Base-by-base conservation (phyloP, 176 grass and related monocot species). In the Eremochloa ophiuroides region DNA sequence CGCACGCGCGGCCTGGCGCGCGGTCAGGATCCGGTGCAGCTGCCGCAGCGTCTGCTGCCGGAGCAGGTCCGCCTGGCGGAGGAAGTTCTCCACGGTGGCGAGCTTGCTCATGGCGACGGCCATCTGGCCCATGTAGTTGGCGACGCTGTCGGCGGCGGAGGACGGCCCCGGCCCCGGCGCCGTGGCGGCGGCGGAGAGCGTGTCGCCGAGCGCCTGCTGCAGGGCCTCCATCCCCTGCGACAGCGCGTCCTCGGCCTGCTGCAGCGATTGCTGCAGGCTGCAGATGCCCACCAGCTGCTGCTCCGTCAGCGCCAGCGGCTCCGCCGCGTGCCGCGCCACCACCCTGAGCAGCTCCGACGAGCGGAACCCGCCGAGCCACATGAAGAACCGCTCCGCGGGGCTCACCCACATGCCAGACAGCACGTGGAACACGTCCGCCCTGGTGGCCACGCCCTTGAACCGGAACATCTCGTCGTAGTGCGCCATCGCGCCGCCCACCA, bases 71-170 rank as follows among this genome's bases (percentile, higher is more conserved):
- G 88, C 96, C 96, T 97, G 43, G 0, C 93, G 91, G 43, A 99
- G 79, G 85, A 99, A 99, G 79, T 87, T 93, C 82, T 95, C 96
- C 1, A 99, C 87, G 35, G 88, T 93, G 82, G 87, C 66, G 5
- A 99, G 89, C 63, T 99, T 99, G 44, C 76, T 73, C 96, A 99
- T 95, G 17, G 96, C 96, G 41, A 93, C 80, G 59, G 96, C 89
- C 96, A 99, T 99, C 81, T 99, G 96, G 6, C 93, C 96, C 88
- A 99, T 91, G 79, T 99, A 95, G 74, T 91, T 95, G n/a, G 88
- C 46, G 6, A 95, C 91, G 85, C 86, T 85, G 62, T 90, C 90
- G 1, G 73, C 68, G 31, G 71, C 67, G 63, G 12, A 10, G 9
- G n/a, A 0, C 65, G 5, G 2, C 72, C 50, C 1, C 55, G 2